Base-by-base conservation (phyloP, 75 land plant species). In the Larix kaempferi region DNA sequence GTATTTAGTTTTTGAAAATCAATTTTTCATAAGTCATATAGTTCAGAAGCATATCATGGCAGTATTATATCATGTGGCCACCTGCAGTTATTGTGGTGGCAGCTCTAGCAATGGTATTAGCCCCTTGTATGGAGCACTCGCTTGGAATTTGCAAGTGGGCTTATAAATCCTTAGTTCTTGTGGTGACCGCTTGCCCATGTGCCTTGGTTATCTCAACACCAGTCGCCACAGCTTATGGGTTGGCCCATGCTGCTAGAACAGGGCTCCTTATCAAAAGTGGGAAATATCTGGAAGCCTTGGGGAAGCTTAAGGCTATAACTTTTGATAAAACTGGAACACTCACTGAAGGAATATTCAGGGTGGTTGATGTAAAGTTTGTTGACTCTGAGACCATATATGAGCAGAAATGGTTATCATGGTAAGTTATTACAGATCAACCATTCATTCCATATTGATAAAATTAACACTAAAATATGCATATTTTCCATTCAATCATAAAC, bases 301-400 rank as follows among this genome's bases (percentile, higher is more conserved):
- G 91, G 0, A 85, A 82, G 41, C 75, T 90, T 2, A 96, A 88
- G 78, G 84, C 84, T 2, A 74, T 91, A 71, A 95, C 99, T 5
- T 86, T 96, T 62, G 99, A 96, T 73, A 96, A 96, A 78, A 96
- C 95, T 0, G 98, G 98, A 10, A 96, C 99, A 3, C 82, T 96
- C 35, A 92, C 98, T 1, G 86, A 84, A 71, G 99, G 98, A 10
- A 89, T 86, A 57, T 96, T 96, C 71, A 55, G 81, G 0, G 88
- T 96, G 21, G 74, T 82, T 0, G 88, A 92, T 39, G 78, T 49
- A 49, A 49, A 8, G 54, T 49, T 49, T 49, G 12, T 49, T 49
- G 54, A 49, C 11, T 49, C 54, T 49, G 11, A 49, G 54, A 49
- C 54, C 54, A 49, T 49, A 2, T 0, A 49, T 1, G 54, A 2